phyloP scores from a whole-genome alignment of 352 stramenopile genomes.

The Phytophthora sojae region DNA sequence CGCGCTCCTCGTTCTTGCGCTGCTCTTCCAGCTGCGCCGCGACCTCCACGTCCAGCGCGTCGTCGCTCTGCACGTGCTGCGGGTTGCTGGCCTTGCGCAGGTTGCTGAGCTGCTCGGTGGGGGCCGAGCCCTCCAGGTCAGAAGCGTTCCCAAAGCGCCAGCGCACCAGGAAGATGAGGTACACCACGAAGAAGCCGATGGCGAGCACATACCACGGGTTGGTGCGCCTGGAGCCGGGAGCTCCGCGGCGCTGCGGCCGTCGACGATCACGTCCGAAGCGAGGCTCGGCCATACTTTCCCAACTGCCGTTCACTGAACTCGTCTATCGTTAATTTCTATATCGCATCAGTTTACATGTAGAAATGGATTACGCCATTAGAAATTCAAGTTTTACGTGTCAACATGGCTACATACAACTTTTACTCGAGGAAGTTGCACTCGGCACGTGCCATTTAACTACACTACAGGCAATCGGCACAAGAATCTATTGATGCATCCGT shows the following conservation, averaged over 20 bases:
- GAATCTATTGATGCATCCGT: not conserved
- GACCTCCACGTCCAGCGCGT: slow-evolving; percentile 29
- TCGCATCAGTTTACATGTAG: not conserved
- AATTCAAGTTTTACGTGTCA: not conserved
- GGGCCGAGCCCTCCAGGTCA: slow-evolving; percentile 17
- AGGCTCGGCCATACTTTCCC: slow-evolving; percentile 25
- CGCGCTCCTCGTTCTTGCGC: slow-evolving; percentile 22
- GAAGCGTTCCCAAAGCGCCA: slow-evolving; percentile 32
- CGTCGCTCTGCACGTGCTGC: slow-evolving; percentile 18
- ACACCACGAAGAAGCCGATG: slow-evolving; percentile 35
- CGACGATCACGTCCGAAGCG: slow-evolving; percentile 34
- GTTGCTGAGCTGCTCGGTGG: slow-evolving; percentile 42
- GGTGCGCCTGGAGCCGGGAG: slow-evolving; percentile 18
- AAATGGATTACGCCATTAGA: slow-evolving; percentile 6
- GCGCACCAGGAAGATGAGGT: slow-evolving; percentile 36
- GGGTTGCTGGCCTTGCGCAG: slow-evolving; percentile 35
- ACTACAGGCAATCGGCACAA: not conserved
- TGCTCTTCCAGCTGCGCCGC: slow-evolving; percentile 29
- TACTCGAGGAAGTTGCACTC: too few relatives aligned
- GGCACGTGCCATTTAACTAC: too few relatives aligned
- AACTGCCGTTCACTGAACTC: not conserved
- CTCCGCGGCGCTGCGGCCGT: slow-evolving; percentile 18
- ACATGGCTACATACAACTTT: not conserved
- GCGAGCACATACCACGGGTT: slow-evolving; percentile 26
- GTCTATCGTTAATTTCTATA: not conserved